phyloP scores from a whole-genome alignment of 805 yeast genomes.

The Blastobotrys americana region DNA sequence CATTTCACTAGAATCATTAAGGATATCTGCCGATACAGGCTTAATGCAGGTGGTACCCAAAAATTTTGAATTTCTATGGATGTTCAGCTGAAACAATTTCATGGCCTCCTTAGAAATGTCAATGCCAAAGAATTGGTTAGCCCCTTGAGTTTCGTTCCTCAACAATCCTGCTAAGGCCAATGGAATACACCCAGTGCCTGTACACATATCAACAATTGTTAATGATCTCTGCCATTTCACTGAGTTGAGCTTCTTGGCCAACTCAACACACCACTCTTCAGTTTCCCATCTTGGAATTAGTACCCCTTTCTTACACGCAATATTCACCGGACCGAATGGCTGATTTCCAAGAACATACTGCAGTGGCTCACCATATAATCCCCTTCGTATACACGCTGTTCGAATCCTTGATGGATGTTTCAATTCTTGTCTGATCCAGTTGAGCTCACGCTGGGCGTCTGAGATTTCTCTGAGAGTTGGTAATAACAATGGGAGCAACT shows the following conservation, averaged over 20 bases:
- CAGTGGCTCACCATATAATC: conserved; percentile 51
- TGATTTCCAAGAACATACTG: conserved; percentile 82
- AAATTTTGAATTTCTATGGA: conserved; percentile 11
- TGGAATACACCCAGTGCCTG: conserved; percentile 87
- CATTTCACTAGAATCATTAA: conserved; percentile 8
- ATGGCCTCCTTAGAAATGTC: conserved; percentile 55
- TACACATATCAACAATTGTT: conserved; percentile 60
- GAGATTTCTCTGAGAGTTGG: conserved; percentile 21
- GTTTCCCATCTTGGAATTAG: conserved; percentile 94
- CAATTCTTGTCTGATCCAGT: conserved; percentile 58
- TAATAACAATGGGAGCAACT: conserved; percentile 19
- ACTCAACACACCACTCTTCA: conserved; percentile 70
- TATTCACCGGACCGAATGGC: conserved; percentile 70
- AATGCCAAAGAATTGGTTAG: conserved; percentile 37
- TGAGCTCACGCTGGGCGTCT: conserved; percentile 48
- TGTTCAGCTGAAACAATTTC: conserved; percentile 42
- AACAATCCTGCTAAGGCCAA: conserved; percentile 38
- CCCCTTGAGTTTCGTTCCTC: conserved; percentile 4
- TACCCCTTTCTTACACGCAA: conserved; percentile 56
- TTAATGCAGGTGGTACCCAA: conserved; percentile 5
- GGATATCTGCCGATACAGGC: conserved; percentile 10
- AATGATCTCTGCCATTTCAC: conserved; percentile 12
- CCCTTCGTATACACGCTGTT: conserved; percentile 48
- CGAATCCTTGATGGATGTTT: conserved; percentile 38
- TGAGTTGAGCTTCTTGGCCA: conserved; percentile 28